Evolutionary conservation across 1,139 yeast genomes (phyloP).

Genomic region (Suhomyces atakaporum): DNA sequence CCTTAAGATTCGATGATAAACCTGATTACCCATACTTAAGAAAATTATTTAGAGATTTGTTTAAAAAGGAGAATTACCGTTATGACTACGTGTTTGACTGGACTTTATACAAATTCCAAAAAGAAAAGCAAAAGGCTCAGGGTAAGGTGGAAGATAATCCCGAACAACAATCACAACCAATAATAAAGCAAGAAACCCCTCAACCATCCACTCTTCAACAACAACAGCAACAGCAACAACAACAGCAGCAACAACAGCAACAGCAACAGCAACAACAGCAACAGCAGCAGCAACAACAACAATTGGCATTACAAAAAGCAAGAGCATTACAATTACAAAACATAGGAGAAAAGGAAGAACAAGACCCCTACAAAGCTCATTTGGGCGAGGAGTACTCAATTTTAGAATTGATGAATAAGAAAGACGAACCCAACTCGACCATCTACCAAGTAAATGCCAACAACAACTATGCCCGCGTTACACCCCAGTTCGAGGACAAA

Average conservation of each 20-base stretch:
- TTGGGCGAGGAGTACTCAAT: conserved; percentile 9
- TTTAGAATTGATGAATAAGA: conserved; percentile 4
- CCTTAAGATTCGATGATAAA: conserved; percentile 91
- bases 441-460: conserved; percentile 3
- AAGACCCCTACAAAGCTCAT: conserved; percentile 3
- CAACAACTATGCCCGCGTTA: conserved; percentile 6
- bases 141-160: conserved; percentile 29
- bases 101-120: conserved; percentile 84
- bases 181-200: conserved; percentile 12
- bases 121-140: conserved; percentile 62
- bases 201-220: conserved; percentile 1
- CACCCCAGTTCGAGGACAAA: conserved; percentile 12
- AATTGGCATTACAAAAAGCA: conserved; percentile 13
- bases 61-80: conserved; percentile 83
- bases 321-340: conserved; percentile 13
- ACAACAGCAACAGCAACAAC: conserved; percentile 10
- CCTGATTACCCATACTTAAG: conserved; percentile 93
- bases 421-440: conserved; percentile 5
- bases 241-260: conserved; percentile 3
- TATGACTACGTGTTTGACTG: conserved; percentile 97
- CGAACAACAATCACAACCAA: conserved; percentile 24
- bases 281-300: conserved; percentile 14
- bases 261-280: conserved; percentile 8
- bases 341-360: conserved; percentile 7
- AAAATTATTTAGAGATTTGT: conserved; percentile 85